These are phyloP conservation scores for Eutypella sp. DNA, from an alignment of 2,329 filamentous ascomycete genomes.

Conservation along the genomic window DNA sequence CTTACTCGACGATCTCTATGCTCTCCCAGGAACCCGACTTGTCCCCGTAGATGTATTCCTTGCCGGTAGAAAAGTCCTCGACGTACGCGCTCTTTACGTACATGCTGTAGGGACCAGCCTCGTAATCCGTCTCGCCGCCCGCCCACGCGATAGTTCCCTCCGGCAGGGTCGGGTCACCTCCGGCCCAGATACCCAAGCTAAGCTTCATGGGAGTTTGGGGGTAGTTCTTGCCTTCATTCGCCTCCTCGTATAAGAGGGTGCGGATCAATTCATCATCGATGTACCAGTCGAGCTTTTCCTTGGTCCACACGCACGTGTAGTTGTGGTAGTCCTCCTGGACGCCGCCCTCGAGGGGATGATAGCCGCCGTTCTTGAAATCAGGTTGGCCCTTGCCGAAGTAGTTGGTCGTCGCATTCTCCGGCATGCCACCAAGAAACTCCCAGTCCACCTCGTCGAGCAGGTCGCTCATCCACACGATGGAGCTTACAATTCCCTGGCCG, in stretches of 20 bases:
- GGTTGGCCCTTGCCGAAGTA: slow-evolving; percentile 73
- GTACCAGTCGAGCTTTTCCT: slow-evolving; percentile 60
- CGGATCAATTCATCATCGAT: slow-evolving; percentile 65
- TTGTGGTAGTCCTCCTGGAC: slow-evolving; percentile 64
- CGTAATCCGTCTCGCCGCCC: slow-evolving; percentile 63
- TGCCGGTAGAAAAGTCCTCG: slow-evolving; percentile 56
- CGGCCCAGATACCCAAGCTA: slow-evolving; percentile 62
- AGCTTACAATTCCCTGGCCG: slow-evolving; percentile 72
- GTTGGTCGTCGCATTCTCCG: slow-evolving; percentile 62
- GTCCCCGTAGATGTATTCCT: slow-evolving; percentile 62
- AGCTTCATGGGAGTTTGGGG: slow-evolving; percentile 75
- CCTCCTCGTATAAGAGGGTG: slow-evolving; percentile 55
- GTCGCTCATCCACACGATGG: slow-evolving; percentile 78
- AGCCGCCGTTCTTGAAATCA: slow-evolving; percentile 57
- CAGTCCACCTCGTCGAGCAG: slow-evolving; percentile 86
- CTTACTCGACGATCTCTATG: slow-evolving; percentile 54
- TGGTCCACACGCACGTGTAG: slow-evolving; percentile 71
- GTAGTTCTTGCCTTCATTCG: slow-evolving; percentile 58
- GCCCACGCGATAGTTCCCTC: slow-evolving; percentile 63
- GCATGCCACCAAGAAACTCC: slow-evolving; percentile 70
- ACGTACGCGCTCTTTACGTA: slow-evolving; percentile 56
- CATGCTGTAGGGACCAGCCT: slow-evolving; percentile 66
- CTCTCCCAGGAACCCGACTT: slow-evolving; percentile 57
- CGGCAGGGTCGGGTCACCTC: slow-evolving; percentile 51
- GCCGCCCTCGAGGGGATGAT: slow-evolving; percentile 49